Conservation (phyloP, 176 grass and related monocot genomes). For the Cenchrus purpureus region DNA sequence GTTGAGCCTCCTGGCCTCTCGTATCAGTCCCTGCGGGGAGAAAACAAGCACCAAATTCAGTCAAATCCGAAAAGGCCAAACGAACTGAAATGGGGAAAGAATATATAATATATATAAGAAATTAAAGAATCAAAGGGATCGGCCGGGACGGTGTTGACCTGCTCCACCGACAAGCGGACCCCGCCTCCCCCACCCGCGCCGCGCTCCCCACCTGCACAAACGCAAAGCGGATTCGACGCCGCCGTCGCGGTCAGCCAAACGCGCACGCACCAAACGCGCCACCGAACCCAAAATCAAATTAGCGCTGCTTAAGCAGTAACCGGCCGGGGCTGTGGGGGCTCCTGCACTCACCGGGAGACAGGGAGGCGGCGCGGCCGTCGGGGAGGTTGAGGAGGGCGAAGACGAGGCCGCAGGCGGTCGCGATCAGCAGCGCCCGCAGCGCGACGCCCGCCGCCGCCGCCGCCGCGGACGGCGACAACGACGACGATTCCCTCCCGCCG, state of each 20-base stretch:
- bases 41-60: neutral
- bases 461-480: too few relatives aligned
- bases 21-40: constrained; percentile 31
- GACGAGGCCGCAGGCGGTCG: constrained; percentile 39
- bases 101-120: too few relatives aligned
- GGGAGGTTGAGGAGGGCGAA: constrained; percentile 53
- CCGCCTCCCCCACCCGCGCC: neutral
- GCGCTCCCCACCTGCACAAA: constrained; percentile 41
- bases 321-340: neutral
- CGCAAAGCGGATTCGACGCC: neutral
- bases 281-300: neutral
- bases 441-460: neutral
- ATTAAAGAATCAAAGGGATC: neutral
- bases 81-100: neutral
- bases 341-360: constrained; percentile 27
- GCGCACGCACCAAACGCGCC: neutral
- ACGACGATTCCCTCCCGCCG: neutral
- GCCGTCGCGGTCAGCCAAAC: neutral
- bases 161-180: constrained; percentile 17
- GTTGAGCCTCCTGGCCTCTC: constrained; percentile 32
- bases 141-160: constrained; percentile 7
- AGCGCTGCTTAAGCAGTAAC: too few relatives aligned
- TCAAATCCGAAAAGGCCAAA: neutral
- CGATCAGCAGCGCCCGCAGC: constrained; percentile 51
- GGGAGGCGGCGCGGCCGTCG: neutral